phyloP scores from a whole-genome alignment of 169 alveolate species.

The Babesia sp. region DNA sequence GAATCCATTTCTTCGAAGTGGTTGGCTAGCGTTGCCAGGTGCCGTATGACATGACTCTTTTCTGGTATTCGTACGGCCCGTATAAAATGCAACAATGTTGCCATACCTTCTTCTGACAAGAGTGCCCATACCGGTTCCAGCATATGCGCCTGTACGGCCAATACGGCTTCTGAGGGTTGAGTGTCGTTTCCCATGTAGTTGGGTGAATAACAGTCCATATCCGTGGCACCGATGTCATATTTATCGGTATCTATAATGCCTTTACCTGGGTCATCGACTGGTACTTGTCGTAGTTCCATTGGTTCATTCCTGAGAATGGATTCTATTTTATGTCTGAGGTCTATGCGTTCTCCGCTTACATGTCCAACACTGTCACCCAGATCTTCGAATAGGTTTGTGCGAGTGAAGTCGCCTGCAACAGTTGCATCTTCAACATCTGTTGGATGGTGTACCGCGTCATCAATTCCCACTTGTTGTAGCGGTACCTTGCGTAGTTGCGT shows the following conservation, averaged over 20 bases:
- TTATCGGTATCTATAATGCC: neutral
- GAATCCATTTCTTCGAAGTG: conserved; percentile 56
- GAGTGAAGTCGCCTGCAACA: conserved; percentile 27
- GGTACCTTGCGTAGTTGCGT: conserved; percentile 29
- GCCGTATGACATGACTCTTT: conserved; percentile 26
- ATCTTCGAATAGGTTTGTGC: conserved; percentile 26
- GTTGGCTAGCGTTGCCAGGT: conserved; percentile 41
- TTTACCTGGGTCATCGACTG: neutral
- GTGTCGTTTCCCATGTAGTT: neutral
- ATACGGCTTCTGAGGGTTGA: neutral
- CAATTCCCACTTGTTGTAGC: conserved; percentile 16
- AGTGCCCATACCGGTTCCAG: conserved; percentile 54
- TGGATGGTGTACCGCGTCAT: neutral
- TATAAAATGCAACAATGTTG: conserved; percentile 51
- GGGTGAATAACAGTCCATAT: neutral
- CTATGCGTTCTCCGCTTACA: conserved; percentile 9
- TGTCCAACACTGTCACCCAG: conserved; percentile 12
- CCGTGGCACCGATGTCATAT: neutral
- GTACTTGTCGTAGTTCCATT: conserved; percentile 19
- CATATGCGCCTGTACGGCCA: conserved; percentile 26
- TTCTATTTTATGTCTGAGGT: conserved; percentile 8
- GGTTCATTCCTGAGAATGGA: conserved; percentile 19
- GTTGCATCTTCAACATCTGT: neutral
- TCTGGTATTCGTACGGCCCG: conserved; percentile 57
- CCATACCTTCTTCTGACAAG: conserved; percentile 58